Evolutionary conservation across 75 land plant genomes (phyloP).

Genomic region (Selaginella moellendorffii): DNA sequence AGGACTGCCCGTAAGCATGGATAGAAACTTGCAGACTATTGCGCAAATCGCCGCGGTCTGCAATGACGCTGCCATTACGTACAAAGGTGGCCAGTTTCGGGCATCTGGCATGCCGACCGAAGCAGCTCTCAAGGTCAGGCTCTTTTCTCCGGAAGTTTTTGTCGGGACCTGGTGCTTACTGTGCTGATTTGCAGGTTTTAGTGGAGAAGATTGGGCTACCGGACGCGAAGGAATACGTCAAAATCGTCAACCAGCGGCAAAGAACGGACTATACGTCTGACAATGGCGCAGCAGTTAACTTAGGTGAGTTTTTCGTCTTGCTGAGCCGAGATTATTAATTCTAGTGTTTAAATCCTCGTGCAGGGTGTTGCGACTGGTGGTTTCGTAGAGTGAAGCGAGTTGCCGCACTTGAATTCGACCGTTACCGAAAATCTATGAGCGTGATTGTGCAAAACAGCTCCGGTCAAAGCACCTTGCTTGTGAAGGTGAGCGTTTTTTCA

Average conservation of each 20-base stretch:
- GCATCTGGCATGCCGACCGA: conserved; percentile 84
- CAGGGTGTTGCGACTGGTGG: conserved; percentile 77
- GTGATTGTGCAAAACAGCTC: conserved; percentile 38
- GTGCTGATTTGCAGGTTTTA: conserved; percentile 41
- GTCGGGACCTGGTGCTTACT: too few relatives aligned
- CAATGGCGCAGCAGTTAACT: conserved; percentile 23
- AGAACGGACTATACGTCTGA: neutral
- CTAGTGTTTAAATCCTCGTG: conserved; percentile 9
- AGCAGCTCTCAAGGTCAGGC: conserved; percentile 68
- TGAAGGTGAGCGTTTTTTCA: conserved; percentile 39
- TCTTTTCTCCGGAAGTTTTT: neutral
- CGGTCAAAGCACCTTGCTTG: conserved; percentile 55
- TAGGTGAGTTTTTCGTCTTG: conserved; percentile 34
- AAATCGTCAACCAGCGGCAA: conserved; percentile 16
- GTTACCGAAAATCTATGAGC: conserved; percentile 74
- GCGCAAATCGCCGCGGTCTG: conserved; percentile 69
- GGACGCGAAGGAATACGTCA: conserved; percentile 28
- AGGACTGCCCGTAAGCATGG: conserved; percentile 46
- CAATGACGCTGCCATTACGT: conserved; percentile 65
- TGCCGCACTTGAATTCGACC: conserved; percentile 78
- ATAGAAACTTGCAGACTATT: conserved; percentile 38
- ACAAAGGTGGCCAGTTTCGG: conserved; percentile 28
- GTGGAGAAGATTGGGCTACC: conserved; percentile 93
- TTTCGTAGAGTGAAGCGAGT: conserved; percentile 36
- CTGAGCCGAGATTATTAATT: neutral